Evolutionary conservation across 2,329 filamentous ascomycete species (phyloP), one percentile per base, ranked within the genome.

Genomic region (Alternaria brassicicola): DNA sequence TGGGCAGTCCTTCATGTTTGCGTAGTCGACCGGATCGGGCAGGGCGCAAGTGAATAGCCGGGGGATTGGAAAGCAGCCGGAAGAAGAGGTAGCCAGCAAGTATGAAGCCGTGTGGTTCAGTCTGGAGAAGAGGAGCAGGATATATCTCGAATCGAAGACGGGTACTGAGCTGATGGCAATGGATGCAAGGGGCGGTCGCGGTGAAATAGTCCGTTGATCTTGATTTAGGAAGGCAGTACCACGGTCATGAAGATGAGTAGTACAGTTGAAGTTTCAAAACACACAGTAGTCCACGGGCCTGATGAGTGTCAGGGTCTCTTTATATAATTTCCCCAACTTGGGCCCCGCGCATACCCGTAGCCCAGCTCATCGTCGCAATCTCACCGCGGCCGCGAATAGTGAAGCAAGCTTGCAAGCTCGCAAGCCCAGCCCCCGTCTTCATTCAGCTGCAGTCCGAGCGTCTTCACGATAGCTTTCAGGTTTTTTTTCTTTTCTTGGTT

Each of bases 1-100:
- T 36, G 71, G 70, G 55, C 73, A 76, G 66, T 74, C 71, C 62
- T 74, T 75, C 63, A 69, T 66, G 28, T 52, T 57, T 45, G 39
- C 47, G 47, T 53, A 30, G 43, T 38, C 48, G 48, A n/a, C 19
- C 54, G 45, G 58, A 61, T 62, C 30, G 31, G 39, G 48, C 28
- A n/a, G 54, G 55, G 52, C 39, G 53, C 39, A 53, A 49, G 52
- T 48, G 36, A 45, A 46, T 48, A 57, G 59, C 58, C 61, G 63
- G 47, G 41, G 25, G 30, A 35, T 35, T 21, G 15, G 43, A 26
- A 47, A 47, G 30, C 30, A 25, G 43, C 25, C 17, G 23, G 43
- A n/a, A 23, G 19, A 33, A 35, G 23, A 12, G 17, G 36, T 23
- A 39, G 36, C 12, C 23, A 15, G 36, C 23, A 23, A 7, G 19